These are phyloP conservation scores for Globisporangium nagaii DNA, from an alignment of 352 stramenopile genomes.

Conservation along the genomic window DNA sequence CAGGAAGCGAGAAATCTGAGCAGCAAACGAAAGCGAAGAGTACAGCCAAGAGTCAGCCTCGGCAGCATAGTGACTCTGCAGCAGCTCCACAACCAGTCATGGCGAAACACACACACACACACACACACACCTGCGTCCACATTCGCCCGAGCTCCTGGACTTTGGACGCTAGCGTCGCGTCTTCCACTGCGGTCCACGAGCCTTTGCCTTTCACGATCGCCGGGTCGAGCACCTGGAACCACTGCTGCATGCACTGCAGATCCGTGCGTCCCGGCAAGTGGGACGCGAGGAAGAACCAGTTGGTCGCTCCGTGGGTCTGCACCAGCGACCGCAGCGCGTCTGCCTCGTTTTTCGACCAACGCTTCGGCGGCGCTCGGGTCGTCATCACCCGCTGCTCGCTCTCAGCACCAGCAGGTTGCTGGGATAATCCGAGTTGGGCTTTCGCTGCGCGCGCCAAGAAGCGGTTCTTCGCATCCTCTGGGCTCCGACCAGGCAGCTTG, in stretches of 20 bases:
- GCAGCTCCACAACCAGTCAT: background rate
- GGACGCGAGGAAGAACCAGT: conserved; percentile 75
- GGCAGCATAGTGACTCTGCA: background rate
- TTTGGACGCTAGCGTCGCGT: conserved; percentile 34
- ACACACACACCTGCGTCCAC: conserved; percentile 47
- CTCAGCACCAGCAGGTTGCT: background rate
- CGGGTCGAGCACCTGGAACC: conserved; percentile 49
- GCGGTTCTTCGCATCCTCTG: conserved; percentile 59
- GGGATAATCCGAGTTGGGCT: background rate
- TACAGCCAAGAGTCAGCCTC: background rate
- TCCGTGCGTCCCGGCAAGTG: conserved; percentile 63
- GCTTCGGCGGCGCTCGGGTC: conserved; percentile 5
- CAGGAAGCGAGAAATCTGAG: conserved; percentile 50
- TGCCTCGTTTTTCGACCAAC: conserved; percentile 20
- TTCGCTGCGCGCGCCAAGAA: conserved; percentile 19
- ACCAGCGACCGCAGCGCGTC: conserved; percentile 33
- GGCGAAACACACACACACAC: too few species aligned
- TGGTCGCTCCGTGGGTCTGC: conserved; percentile 35
- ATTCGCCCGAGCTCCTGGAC: conserved; percentile 37
- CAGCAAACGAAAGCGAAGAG: background rate
- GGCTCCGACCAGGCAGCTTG: conserved; percentile 25
- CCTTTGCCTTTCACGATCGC: conserved; percentile 53
- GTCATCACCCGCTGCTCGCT: background rate
- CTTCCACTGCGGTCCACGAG: conserved; percentile 46
- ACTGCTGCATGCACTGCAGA: conserved; percentile 76